phyloP scores from a whole-genome alignment of 1,284 basidiomycete species.

The Ganoderma sinense region DNA sequence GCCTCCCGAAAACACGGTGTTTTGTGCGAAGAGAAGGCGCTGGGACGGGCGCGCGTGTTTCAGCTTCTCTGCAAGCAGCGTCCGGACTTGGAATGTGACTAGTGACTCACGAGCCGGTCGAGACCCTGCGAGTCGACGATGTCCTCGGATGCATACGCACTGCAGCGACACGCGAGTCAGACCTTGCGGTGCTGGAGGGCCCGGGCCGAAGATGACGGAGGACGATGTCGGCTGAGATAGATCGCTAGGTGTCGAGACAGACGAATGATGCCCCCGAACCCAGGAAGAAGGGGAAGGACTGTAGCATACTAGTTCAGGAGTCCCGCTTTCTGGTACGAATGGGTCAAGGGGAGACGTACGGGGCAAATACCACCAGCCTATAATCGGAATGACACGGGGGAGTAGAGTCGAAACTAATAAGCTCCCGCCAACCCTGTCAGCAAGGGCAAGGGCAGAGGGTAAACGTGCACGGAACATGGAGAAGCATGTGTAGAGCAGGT shows the following conservation, averaged over 20 bases:
- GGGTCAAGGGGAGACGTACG: neutral
- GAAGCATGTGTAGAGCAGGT: constrained; percentile 17
- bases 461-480: constrained; percentile 20
- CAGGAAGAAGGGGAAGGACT: constrained; percentile 17
- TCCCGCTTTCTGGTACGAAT: no score
- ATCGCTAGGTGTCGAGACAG: constrained; percentile 15
- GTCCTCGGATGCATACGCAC: constrained; percentile 18
- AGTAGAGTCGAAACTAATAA: neutral
- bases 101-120: constrained; percentile 4
- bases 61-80: neutral
- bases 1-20: constrained; percentile 17
- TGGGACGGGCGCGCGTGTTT: neutral
- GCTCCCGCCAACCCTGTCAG: no score
- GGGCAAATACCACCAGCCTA: constrained; percentile 15
- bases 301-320: no score
- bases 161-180: constrained; percentile 13
- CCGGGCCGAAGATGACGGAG: constrained; percentile 14
- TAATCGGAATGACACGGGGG: no score
- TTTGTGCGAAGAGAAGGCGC: constrained; percentile 10
- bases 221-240: constrained; percentile 11
- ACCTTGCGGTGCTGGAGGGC: constrained; percentile 16
- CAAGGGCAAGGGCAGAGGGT: neutral
- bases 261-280: constrained; percentile 16
- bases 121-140: constrained; percentile 8
- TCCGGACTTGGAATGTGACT: no score